Evolutionary conservation across 2,329 filamentous ascomycete genomes (phyloP), one percentile per base, ranked within the genome.

Genomic region (Neurospora crassa): DNA sequence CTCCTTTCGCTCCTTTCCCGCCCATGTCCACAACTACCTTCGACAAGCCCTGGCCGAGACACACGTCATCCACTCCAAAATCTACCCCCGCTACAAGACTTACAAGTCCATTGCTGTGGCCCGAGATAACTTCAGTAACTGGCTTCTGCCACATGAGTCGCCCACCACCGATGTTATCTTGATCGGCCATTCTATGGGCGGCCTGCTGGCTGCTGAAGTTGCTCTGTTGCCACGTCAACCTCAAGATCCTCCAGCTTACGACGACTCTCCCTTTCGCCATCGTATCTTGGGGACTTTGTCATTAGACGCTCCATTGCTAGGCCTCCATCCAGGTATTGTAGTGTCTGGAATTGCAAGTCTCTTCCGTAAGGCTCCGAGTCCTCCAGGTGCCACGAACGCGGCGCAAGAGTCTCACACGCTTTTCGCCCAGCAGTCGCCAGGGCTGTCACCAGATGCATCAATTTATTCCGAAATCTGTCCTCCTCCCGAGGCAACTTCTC

Each of bases 111-210:
- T 94, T 70, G 85, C 90, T 24, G 86, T 92, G 76, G 94, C 93
- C 2, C 86, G 91, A 71, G 91, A 96, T 77, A 91, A 93, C 77
- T 96, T 97, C 78, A 95, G 92, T 77, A 83, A 81, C 74, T 97
- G 94, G 93, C 83, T 97, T 40, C 84, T 87, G 71, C 93, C 93
- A 7, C 92, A 96, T 76, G 91, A 95, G 79, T 88, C 88, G 40
- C 82, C 85, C 4, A 87, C 84, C 24, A 94, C 93, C 1, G 94
- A 97, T 82, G 85, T 96, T 2, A 85, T 97, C 24, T 84, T 97
- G 3, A 83, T 97, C 2, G 94, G 94, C 0, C 94, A 97, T 79
- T 96, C 92, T 59, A 95, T 97, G 89, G 94, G 94, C 18, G 94
- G 94, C 1, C 84, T 97, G 34, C 80, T 97, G 37, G 88, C 91